phyloP scores from a whole-genome alignment of 1,284 basidiomycete species.

The Golubevia sp. region DNA sequence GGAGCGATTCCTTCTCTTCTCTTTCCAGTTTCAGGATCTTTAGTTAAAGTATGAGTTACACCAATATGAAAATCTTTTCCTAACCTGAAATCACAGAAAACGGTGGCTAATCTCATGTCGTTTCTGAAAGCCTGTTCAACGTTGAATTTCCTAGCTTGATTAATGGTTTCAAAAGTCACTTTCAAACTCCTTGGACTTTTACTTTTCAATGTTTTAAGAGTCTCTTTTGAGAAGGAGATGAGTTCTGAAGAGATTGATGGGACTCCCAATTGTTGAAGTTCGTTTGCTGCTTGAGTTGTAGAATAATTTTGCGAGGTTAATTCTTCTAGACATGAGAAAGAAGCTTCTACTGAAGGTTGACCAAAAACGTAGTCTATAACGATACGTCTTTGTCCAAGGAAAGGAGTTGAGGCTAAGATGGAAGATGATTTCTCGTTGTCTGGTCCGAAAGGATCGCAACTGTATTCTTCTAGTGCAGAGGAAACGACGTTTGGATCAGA shows the following conservation, averaged over 20 bases:
- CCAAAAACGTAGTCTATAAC: constrained; percentile 54
- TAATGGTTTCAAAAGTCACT: constrained; percentile 41
- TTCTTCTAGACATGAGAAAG: constrained; percentile 38
- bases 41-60: constrained; percentile 42
- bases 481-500: constrained; percentile 24
- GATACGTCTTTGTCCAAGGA: constrained; percentile 44
- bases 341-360: constrained; percentile 37
- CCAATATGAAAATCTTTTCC: constrained; percentile 64
- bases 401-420: constrained; percentile 20
- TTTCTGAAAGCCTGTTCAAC: constrained; percentile 42
- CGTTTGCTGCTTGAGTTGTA: constrained; percentile 26
- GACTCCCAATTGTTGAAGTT: constrained; percentile 24
- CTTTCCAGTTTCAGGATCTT: constrained; percentile 52
- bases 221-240: constrained; percentile 30
- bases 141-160: constrained; percentile 15
- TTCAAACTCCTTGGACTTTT: constrained; percentile 53
- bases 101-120: constrained; percentile 55
- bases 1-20: constrained; percentile 32
- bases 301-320: constrained; percentile 10
- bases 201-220: constrained; percentile 32
- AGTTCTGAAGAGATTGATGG: constrained; percentile 4
- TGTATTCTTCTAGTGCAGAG: constrained; percentile 35
- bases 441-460: constrained; percentile 31
- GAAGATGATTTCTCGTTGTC: constrained; percentile 12
- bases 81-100: constrained; percentile 53